Percentiles rank a stretch among this genome's conserved stretches.
These are phyloP conservation scores for Penicillium paneum DNA, from an alignment of 2,329 filamentous ascomycete genomes.

Conservation along the genomic window DNA sequence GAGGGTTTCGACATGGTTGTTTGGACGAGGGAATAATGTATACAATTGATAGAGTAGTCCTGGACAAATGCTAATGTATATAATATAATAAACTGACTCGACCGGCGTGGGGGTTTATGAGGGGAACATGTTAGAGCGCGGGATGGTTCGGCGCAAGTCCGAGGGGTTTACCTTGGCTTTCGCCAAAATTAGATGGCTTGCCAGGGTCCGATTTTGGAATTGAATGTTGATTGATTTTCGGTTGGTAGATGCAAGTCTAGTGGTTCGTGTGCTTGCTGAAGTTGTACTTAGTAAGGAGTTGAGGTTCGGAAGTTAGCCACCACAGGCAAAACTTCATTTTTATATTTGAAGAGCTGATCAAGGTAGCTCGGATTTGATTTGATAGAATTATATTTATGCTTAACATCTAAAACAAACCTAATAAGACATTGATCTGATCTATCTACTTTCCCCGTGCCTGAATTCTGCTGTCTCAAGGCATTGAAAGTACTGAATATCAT, in stretches of 20 bases:
- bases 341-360: background rate
- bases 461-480: background rate
- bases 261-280: background rate
- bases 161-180: slow-evolving; percentile 3
- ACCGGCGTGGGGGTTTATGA: slow-evolving; percentile 12
- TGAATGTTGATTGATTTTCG: background rate
- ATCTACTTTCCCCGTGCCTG: background rate
- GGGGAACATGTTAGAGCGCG: slow-evolving; percentile 17
- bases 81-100: background rate
- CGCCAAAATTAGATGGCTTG: background rate
- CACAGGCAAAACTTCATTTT: background rate
- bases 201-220: background rate
- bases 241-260: background rate
- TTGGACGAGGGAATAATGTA: background rate
- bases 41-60: background rate
- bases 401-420: background rate
- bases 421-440: background rate
- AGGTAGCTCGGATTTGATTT: background rate
- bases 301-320: background rate
- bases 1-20: slow-evolving; percentile 45
- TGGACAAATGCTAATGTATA: background rate
- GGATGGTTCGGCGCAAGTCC: slow-evolving; percentile 21
- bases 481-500: background rate
- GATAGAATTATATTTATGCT: background rate
- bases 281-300: background rate